Conservation (phyloP, 345 rosid species). For the Eucalyptus coolabah region DNA sequence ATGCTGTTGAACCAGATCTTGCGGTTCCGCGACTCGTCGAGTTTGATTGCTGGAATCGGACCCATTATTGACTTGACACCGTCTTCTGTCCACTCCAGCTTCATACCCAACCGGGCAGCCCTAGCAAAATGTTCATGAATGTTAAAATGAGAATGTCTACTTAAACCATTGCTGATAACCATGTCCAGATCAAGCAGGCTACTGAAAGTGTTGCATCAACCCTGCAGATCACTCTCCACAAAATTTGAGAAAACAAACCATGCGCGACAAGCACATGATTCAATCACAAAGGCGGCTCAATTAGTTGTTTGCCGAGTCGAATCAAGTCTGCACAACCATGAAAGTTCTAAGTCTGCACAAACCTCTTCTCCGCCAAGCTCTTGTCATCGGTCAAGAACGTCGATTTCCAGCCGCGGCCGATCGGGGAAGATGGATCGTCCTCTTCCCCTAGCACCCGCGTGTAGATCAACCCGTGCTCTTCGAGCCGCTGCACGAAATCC, state of each 20-base stretch:
- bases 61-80: conserved; percentile 78
- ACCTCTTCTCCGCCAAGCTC: conserved; percentile 68
- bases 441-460: conserved; percentile 62
- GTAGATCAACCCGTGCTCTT: conserved; percentile 65
- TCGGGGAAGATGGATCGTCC: conserved; percentile 76
- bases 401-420: conserved; percentile 96
- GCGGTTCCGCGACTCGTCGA: conserved; percentile 46
- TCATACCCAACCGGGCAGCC: conserved; percentile 73
- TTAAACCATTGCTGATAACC: background rate
- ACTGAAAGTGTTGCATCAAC: background rate
- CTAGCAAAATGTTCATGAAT: conserved; percentile 8
- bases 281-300: background rate
- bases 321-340: background rate
- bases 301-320: background rate
- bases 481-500: conserved; percentile 51
- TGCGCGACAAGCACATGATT: rapidly evolving
- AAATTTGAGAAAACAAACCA: background rate
- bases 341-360: background rate
- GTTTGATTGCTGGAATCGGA: conserved; percentile 72
- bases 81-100: conserved; percentile 66
- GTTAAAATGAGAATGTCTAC: background rate
- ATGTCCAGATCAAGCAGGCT: background rate
- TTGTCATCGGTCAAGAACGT: conserved; percentile 74
- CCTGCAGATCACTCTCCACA: background rate
- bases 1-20: conserved; percentile 91